Conservation (phyloP, 2,329 filamentous ascomycete species). For the Fusarium falciforme region DNA sequence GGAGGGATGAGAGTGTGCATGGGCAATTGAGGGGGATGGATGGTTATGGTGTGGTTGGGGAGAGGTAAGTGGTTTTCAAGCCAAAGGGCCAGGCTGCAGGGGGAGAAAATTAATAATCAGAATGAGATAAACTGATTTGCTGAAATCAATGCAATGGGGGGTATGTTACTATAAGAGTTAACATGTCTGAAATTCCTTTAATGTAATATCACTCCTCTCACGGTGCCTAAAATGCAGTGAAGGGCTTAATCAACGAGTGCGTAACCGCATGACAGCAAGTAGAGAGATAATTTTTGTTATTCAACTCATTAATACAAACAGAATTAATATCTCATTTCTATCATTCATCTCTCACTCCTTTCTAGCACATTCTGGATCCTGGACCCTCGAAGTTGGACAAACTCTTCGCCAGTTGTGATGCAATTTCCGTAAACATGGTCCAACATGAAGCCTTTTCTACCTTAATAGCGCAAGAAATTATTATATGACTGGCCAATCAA, state of each 20-base stretch:
- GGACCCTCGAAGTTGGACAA: no score
- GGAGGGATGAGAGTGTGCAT: background rate
- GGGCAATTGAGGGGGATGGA: background rate
- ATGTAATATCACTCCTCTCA: background rate
- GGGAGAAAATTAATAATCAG: background rate
- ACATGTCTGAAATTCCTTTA: background rate
- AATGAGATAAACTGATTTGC: background rate
- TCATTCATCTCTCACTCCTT: no score
- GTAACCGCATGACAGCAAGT: background rate
- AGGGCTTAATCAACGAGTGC: background rate
- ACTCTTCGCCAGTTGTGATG: no score
- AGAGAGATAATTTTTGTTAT: background rate
- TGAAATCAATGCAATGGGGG: background rate
- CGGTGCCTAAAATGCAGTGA: background rate
- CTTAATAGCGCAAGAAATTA: no score
- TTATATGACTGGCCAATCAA: background rate
- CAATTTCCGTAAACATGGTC: no score
- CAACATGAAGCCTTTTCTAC: no score
- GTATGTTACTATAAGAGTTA: background rate
- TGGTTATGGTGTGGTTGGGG: no score
- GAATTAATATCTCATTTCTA: no score
- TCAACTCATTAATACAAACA: no score
- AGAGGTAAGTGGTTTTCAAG: background rate
- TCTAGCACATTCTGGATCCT: no score
- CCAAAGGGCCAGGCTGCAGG: background rate